A percentile compares a stretch with the other conserved stretches of the same genome.
Conservation (phyloP, 148 eudicot species). For the Rhododendron henanense region DNA sequence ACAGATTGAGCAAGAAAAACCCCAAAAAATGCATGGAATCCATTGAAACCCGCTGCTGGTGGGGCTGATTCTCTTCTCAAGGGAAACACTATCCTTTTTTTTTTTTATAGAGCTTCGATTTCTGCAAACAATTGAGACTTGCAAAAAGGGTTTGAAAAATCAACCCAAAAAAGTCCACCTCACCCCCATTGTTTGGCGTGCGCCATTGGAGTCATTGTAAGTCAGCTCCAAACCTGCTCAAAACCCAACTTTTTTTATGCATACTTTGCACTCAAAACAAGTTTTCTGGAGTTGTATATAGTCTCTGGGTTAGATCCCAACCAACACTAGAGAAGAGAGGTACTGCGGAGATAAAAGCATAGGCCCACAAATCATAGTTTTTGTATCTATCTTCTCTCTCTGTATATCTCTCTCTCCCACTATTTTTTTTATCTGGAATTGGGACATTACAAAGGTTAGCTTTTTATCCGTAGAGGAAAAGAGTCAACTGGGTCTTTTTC, state of each 20-base stretch:
- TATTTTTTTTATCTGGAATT: background rate
- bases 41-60: background rate
- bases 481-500: conserved; percentile 24
- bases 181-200: conserved; percentile 15
- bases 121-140: conserved; percentile 17
- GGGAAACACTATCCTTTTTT: background rate
- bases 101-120: background rate
- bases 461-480: conserved; percentile 2
- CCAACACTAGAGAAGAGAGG: background rate
- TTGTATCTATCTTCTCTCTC: background rate
- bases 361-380: conserved; percentile 2
- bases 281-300: background rate
- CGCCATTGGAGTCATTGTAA: conserved; percentile 16
- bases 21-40: background rate
- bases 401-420: background rate
- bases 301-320: conserved; percentile 7
- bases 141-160: background rate
- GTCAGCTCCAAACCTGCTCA: conserved; percentile 26
- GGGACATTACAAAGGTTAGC: background rate
- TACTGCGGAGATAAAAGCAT: background rate
- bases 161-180: background rate
- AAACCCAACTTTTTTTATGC: conserved; percentile 6
- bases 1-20: background rate
- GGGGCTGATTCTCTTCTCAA: conserved; percentile 10
- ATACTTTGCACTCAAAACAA: background rate